Percentiles rank a stretch among this genome's conserved stretches.
These are phyloP conservation scores for Phytophthora idaei DNA, from an alignment of 352 stramenopile species.

Conservation along the genomic window DNA sequence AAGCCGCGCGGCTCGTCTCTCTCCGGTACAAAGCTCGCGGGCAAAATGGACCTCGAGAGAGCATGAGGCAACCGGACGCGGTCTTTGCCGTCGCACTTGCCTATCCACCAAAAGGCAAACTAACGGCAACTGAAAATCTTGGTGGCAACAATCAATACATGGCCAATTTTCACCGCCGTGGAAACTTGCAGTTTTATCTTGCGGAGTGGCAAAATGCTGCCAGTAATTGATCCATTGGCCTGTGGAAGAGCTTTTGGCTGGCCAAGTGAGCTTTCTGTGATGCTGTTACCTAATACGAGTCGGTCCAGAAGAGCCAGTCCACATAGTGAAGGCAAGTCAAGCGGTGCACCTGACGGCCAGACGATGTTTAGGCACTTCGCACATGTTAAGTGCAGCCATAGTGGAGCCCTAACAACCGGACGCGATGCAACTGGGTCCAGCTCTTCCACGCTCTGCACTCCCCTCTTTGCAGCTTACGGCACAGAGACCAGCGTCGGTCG, in stretches of 20 bases:
- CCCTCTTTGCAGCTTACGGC: constrained; percentile 31
- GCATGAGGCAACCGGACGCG: constrained; percentile 2
- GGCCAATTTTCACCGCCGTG: too few species aligned
- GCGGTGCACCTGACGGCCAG: constrained; percentile 4
- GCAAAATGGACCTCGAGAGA: constrained; percentile 24
- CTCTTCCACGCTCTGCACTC: constrained; percentile 31
- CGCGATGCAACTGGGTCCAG: constrained; percentile 17
- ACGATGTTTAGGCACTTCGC: constrained; percentile 23
- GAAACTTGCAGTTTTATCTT: neutral
- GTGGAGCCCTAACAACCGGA: constrained; percentile 17
- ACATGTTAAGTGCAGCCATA: constrained; percentile 18
- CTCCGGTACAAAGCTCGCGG: constrained; percentile 23
- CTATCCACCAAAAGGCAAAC: constrained; percentile 19
- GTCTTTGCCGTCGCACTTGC: constrained; percentile 1
- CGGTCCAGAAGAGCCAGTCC: constrained; percentile 36
- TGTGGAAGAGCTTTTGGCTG: constrained; percentile 3
- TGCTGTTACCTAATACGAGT: constrained; percentile 23
- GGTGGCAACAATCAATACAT: neutral
- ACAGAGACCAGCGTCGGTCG: constrained; percentile 21
- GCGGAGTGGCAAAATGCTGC: constrained; percentile 1
- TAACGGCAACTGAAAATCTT: neutral
- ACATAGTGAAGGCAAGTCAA: constrained; percentile 19
- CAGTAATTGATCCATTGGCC: constrained; percentile 1
- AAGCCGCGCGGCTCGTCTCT: constrained; percentile 28
- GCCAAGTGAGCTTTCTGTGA: constrained; percentile 25